Base-by-base conservation (phyloP, 176 grass and related monocot species). In the Melocanna baccifera region DNA sequence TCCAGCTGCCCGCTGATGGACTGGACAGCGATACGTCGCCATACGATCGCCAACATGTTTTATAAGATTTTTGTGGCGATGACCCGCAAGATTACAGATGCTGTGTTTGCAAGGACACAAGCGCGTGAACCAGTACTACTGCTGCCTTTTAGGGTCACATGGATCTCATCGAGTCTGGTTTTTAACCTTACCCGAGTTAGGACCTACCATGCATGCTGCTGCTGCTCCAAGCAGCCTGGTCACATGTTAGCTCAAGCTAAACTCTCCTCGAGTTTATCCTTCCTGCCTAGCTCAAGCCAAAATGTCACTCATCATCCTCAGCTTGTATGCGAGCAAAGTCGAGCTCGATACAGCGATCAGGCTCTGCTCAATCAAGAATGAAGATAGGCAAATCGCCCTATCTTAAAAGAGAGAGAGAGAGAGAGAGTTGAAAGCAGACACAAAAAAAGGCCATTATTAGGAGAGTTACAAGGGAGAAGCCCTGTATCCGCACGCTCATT, bases 231-330 rank as follows among this genome's bases (percentile, higher is more conserved):
- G 25, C 43, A 57, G 63, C 83, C 65, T 20, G 75, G 52, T 78
- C 83, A 86, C 83, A 78, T 77, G 73, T 51, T 67, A 43, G 48
- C 50, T 46, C 80, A 73, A 34, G 69, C 65, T 78, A 37, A 71
- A 57, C 23, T 42, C 83, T 77, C 55, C 9, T 50, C 15, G 5
- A 4, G 23, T 76, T 28, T 48, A 41, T 37, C 65, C 29, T 25
- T 32, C 25, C 53, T 51, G 57, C 29, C 83, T 57, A n/a, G n/a
- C n/a, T n/a, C n/a, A n/a, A n/a, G n/a, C 73, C 52, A 52, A 69
- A 47, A 85, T 50, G 67, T 25, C 50, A 28, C 74, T 47, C 26
- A 28, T 32, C 18, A 11, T 68, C 82, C 14, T 20, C 34, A 32
- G 50, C 62, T 48, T 47, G 41, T 46, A 43, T 46, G 4, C 6